These are phyloP conservation scores for Astraeus odoratus DNA, from an alignment of 768 basidiomycete genomes.

Conservation along the genomic window DNA sequence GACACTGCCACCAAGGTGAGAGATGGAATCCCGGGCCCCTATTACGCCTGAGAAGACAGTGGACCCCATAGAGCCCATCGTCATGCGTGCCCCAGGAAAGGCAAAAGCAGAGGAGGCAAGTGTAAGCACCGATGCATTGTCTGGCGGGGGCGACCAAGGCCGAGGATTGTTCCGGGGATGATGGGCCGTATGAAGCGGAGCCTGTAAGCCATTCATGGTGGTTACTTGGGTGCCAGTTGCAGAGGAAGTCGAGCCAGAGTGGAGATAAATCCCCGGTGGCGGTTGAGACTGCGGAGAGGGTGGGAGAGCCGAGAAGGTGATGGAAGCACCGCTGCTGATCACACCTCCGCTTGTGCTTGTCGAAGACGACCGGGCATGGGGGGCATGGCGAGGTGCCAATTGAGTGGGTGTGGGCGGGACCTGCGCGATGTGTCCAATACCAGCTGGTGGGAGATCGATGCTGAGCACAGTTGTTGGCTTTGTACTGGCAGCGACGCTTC, in stretches of 20 bases:
- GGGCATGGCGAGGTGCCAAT: constrained; percentile 41
- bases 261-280: constrained; percentile 20
- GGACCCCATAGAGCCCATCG: constrained; percentile 38
- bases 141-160: constrained; percentile 82
- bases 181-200: constrained; percentile 84
- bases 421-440: constrained; percentile 90
- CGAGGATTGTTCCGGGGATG: constrained; percentile 95
- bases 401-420: constrained; percentile 59
- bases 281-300: constrained; percentile 40
- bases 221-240: constrained; percentile 27
- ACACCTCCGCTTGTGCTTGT: constrained; percentile 41
- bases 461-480: constrained; percentile 95
- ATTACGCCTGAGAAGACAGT: constrained; percentile 44
- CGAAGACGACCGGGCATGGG: constrained; percentile 58
- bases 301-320: constrained; percentile 69
- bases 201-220: constrained; percentile 44
- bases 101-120: constrained; percentile 92
- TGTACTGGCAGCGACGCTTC: constrained; percentile 79
- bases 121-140: constrained; percentile 89
- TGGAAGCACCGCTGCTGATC: constrained; percentile 46
- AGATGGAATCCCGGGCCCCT: constrained; percentile 53
- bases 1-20: constrained; percentile 62
- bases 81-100: constrained; percentile 48
- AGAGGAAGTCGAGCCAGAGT: constrained; percentile 9
- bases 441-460: constrained; percentile 72